Percentiles rank a stretch among this genome's conserved stretches.
Evolutionary conservation across 257 asterid genomes (phyloP).

Genomic region (Rhazya stricta): DNA sequence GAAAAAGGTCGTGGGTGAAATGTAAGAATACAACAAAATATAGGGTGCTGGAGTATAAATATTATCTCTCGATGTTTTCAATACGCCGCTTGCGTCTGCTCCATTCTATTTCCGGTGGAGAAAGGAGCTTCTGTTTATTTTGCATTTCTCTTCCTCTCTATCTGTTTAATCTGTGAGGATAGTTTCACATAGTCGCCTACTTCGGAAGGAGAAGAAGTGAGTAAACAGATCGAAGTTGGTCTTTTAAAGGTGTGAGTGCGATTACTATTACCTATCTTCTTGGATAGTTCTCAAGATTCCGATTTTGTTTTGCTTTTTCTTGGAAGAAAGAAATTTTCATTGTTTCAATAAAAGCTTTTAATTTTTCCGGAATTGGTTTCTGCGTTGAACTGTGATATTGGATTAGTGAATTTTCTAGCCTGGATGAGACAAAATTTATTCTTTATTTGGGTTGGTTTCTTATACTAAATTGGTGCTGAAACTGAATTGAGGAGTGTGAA

Average conservation of each 20-base stretch:
- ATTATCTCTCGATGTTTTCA: too few species aligned
- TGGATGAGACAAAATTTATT: not conserved
- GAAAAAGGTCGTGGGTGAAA: not conserved
- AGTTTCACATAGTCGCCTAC: not conserved
- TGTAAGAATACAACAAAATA: not conserved
- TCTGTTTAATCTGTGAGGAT: not conserved
- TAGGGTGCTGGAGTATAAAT: not conserved
- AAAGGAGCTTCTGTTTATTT: not conserved
- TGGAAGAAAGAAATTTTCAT: too few species aligned
- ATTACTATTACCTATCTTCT: not conserved
- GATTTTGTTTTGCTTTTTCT: not conserved
- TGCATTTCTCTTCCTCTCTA: not conserved
- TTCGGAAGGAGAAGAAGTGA: slow-evolving; percentile 8
- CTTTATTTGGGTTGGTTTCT: not conserved
- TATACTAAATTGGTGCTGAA: not conserved
- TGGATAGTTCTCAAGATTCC: not conserved
- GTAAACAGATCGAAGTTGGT: not conserved
- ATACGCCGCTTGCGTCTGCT: slow-evolving; percentile 8
- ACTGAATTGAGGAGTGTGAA: not conserved
- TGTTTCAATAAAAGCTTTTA: not conserved
- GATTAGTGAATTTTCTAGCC: not conserved
- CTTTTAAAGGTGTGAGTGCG: not conserved
- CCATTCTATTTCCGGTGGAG: not conserved
- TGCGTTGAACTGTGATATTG: not conserved
- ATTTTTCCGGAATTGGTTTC: not conserved